Evolutionary conservation across 2,329 filamentous ascomycete genomes (phyloP).

Genomic region (Paramyrothecium roridum): DNA sequence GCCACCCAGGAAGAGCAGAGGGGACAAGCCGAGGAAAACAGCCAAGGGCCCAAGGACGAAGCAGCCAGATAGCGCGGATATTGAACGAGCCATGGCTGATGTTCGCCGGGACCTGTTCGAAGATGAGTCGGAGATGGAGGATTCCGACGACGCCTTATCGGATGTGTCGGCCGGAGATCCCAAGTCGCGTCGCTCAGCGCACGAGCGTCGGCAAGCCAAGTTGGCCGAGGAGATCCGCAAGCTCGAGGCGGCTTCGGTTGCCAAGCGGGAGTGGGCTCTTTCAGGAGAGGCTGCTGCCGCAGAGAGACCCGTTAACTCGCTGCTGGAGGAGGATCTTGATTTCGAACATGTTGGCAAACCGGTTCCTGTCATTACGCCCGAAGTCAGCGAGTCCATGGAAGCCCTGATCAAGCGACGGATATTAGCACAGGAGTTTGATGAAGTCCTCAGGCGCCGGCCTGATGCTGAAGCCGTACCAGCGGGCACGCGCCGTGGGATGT

Average conservation of each 20-base stretch:
- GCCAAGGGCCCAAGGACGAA: constrained; percentile 34
- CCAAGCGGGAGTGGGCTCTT: constrained; percentile 87
- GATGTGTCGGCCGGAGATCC: constrained; percentile 67
- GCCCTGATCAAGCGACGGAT: constrained; percentile 93
- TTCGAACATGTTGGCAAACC: constrained; percentile 96
- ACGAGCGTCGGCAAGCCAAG: constrained; percentile 83
- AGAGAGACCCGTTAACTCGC: constrained; percentile 83
- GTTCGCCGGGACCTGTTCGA: constrained; percentile 91
- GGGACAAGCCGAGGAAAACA: constrained; percentile 39
- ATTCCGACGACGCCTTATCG: constrained; percentile 62
- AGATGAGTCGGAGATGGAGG: constrained; percentile 63
- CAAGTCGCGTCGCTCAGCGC: constrained; percentile 73
- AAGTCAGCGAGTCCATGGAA: constrained; percentile 88
- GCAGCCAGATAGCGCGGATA: constrained; percentile 58
- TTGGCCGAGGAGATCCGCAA: constrained; percentile 87
- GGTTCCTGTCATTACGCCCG: constrained; percentile 87
- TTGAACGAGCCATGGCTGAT: constrained; percentile 80
- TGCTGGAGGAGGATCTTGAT: constrained; percentile 91
- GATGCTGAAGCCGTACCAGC: constrained; percentile 63
- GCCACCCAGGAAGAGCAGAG: constrained; percentile 68
- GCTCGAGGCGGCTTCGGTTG: constrained; percentile 83
- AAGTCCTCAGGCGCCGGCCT: constrained; percentile 78
- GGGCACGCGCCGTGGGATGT: constrained; percentile 64
- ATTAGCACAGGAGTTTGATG: constrained; percentile 85
- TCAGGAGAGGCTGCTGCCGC: constrained; percentile 81